phyloP scores from a whole-genome alignment of 1,139 yeast species.

The Magnusiomyces magnusii region DNA sequence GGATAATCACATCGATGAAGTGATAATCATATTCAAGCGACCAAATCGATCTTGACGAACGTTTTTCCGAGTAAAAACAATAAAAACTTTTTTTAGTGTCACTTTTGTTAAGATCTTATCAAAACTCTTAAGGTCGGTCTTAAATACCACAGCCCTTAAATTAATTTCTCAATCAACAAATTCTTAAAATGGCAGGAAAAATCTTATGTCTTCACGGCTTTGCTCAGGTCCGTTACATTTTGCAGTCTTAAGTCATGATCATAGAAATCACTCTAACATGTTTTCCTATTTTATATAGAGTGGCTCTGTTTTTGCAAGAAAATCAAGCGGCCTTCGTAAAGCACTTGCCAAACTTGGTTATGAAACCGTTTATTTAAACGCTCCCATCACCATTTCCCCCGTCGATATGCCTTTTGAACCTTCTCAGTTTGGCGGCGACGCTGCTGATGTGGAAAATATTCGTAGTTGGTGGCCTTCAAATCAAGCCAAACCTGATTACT shows the following conservation, averaged over 20 bases:
- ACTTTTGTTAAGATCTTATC: no score
- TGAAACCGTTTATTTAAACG: slow-evolving; percentile 71
- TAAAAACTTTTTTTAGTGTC: no score
- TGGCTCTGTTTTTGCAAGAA: slow-evolving; percentile 66
- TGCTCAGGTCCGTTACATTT: slow-evolving; percentile 28
- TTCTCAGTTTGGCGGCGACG: slow-evolving; percentile 35
- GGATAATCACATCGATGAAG: no score
- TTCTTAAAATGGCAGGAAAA: no score
- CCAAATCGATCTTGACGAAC: no score
- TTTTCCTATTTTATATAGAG: no score
- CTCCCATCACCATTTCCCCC: slow-evolving; percentile 56
- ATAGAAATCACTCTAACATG: no score
- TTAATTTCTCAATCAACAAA: no score
- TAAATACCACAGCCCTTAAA: no score
- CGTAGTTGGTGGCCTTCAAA: slow-evolving; percentile 42
- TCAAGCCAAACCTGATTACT: slow-evolving; percentile 36
- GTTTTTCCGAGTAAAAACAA: no score
- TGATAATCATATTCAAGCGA: no score
- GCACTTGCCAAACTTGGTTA: slow-evolving; percentile 56
- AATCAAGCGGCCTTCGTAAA: slow-evolving; percentile 72
- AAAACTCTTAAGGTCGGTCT: no score
- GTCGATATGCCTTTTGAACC: slow-evolving; percentile 63
- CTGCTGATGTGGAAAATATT: slow-evolving; percentile 36
- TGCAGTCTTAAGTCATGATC: neutral
- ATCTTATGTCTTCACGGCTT: slow-evolving; percentile 51